These are phyloP conservation scores for Ogataea wickerhamii DNA, from an alignment of 805 yeast genomes.

Conservation along the genomic window DNA sequence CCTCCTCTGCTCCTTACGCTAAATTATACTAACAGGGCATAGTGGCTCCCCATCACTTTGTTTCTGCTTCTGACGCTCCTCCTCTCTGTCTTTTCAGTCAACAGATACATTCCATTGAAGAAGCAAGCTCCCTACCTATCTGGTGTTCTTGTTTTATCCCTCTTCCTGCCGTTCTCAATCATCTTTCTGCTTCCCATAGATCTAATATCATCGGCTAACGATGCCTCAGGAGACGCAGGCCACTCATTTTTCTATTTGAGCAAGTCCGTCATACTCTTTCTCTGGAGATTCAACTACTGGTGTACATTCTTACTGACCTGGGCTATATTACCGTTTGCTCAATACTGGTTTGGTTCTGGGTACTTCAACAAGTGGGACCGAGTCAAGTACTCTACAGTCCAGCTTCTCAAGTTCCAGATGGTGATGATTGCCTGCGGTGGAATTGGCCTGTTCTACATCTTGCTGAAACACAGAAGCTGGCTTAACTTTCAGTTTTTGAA, in stretches of 20 bases:
- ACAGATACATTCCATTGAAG: conserved; percentile 33
- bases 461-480: conserved; percentile 34
- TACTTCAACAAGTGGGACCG: conserved; percentile 45
- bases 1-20: neutral
- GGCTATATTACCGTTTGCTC: conserved; percentile 68
- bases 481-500: conserved; percentile 48
- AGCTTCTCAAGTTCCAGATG: conserved; percentile 58
- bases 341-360: conserved; percentile 71
- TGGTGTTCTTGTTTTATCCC: conserved; percentile 51
- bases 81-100: conserved; percentile 34
- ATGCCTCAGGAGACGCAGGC: conserved; percentile 23
- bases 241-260: conserved; percentile 43
- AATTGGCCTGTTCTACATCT: conserved; percentile 56
- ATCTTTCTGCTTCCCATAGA: conserved; percentile 74
- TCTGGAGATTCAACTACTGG: conserved; percentile 83
- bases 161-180: conserved; percentile 72
- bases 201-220: conserved; percentile 49
- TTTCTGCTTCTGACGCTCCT: conserved; percentile 26
- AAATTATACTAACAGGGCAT: neutral
- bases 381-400: conserved; percentile 53
- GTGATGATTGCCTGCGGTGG: conserved; percentile 50
- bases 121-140: conserved; percentile 41
- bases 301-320: conserved; percentile 75
- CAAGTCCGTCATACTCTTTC: conserved; percentile 42
- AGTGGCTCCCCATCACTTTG: conserved; percentile 28